Percentiles rank a stretch among this genome's conserved stretches.
These are phyloP conservation scores for Neurospora sp. DNA, from an alignment of 495 filamentous ascomycete species.

Conservation along the genomic window DNA sequence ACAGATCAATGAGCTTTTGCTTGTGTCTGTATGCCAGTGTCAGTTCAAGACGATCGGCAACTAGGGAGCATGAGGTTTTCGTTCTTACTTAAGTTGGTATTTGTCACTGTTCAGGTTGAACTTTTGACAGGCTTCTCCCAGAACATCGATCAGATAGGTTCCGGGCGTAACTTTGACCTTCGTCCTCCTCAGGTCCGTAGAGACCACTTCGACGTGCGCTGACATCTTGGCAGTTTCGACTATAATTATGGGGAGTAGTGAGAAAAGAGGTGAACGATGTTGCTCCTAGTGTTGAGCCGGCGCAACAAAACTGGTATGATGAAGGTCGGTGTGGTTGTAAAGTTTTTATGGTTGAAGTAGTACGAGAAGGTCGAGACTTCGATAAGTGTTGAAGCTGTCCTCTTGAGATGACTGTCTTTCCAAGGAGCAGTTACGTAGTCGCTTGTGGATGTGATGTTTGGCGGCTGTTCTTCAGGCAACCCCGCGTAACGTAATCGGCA, in stretches of 20 bases:
- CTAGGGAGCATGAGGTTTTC: constrained; percentile 17
- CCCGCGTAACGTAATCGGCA: not conserved
- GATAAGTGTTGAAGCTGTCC: not conserved
- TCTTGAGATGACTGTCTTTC: not conserved
- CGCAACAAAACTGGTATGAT: not conserved
- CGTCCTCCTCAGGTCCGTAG: constrained; percentile 58
- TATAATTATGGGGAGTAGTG: not conserved
- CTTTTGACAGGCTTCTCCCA: constrained; percentile 78
- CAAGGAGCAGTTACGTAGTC: not conserved
- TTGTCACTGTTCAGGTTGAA: constrained; percentile 59
- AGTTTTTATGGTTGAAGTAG: not conserved
- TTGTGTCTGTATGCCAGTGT: constrained; percentile 47
- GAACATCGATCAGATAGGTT: constrained; percentile 69
- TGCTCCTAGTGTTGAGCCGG: not conserved
- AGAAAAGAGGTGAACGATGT: not conserved
- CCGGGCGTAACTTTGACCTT: constrained; percentile 76
- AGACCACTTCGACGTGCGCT: constrained; percentile 80
- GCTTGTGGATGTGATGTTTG: not conserved
- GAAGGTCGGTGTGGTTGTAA: not conserved
- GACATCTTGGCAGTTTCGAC: constrained; percentile 47
- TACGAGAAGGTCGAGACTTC: not conserved
- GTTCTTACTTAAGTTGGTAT: constrained; percentile 63
- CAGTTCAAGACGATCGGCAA: not conserved
- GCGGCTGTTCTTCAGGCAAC: not conserved
- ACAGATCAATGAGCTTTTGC: constrained; percentile 75